Base-by-base conservation (phyloP, 805 yeast genomes). In the Pichia gijzeniarum region DNA sequence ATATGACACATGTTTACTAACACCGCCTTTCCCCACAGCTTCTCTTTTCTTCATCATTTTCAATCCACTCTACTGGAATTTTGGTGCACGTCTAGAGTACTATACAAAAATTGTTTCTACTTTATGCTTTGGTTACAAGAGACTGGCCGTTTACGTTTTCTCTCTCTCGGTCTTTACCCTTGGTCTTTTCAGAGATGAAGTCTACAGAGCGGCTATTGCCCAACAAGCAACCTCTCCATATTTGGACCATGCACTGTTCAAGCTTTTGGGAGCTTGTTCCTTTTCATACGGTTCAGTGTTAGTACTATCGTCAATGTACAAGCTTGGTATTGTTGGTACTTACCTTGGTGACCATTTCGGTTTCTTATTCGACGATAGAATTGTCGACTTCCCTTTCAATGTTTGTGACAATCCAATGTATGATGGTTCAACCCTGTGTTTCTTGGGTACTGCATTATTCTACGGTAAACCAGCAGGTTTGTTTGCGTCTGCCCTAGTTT, bases 281-380 rank as follows among this genome's bases (percentile, higher is more conserved):
- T 84, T 89, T 53, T 77, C 64, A 1, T 61, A 72, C 41, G 99
- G 99, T 19, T 89, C 90, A 54, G 65, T 86, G 9, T 76, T 93
- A 43, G 98, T 90, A 2, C 52, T 85, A 28, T 67, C 81, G 27
- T 87, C 96, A 19, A 91, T 93, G 98, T 91, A 79, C 69, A 83
- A 84, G 13, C 73, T 93, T 53, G 99, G 99, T 20, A 79, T 93
- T 49, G 91, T 96, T 13, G 99, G 99, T 20, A 93, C 99, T 10
- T 93, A 93, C 60, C 69, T 93, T 49, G 99, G 99, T 36, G 99
- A 93, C 65, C 95, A 93, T 68, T 93, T 93, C 66, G 98, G 98
- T 1, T 90, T 93, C 57, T 74, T 93, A 56, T 93, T 91, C 93
- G 80, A 82, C 51, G 77, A 85, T 52, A 77, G 95, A 60, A 96